phyloP scores from a whole-genome alignment of 2,329 filamentous ascomycete genomes.

The Paraphaeosphaeria sporulosa region DNA sequence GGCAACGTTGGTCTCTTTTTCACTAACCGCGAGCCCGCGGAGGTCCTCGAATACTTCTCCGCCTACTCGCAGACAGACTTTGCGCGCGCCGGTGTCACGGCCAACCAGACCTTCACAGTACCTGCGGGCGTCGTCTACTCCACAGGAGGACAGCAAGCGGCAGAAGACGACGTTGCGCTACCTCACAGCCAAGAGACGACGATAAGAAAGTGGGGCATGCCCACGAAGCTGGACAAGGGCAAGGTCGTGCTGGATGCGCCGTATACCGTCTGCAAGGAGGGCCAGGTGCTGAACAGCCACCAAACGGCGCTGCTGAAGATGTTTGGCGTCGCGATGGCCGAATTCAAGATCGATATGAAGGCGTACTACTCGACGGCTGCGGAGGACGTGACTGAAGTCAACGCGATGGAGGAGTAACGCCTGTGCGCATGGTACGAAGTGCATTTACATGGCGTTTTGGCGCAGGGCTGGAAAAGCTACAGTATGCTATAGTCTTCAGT shows the following conservation, averaged over 20 bases:
- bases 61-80: conserved; percentile 81
- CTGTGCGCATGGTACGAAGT: not conserved
- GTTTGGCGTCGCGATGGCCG: conserved; percentile 87
- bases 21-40: conserved; percentile 75
- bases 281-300: conserved; percentile 83
- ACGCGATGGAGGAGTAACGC: conserved; percentile 54
- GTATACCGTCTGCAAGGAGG: conserved; percentile 84
- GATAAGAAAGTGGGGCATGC: conserved; percentile 86
- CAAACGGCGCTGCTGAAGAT: conserved; percentile 95
- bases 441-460: conserved; percentile 15
- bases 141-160: conserved; percentile 77
- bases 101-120: conserved; percentile 78
- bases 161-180: conserved; percentile 83
- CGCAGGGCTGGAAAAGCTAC: conserved; percentile 11
- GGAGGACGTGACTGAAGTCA: conserved; percentile 60
- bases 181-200: conserved; percentile 91
- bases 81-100: conserved; percentile 82
- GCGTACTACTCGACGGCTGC: conserved; percentile 61
- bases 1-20: conserved; percentile 91
- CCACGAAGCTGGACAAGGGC: conserved; percentile 86
- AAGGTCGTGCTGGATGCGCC: conserved; percentile 78
- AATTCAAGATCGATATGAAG: conserved; percentile 83
- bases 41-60: conserved; percentile 76
- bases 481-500: not conserved
- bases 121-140: conserved; percentile 85